Evolutionary conservation across 495 filamentous ascomycete genomes (phyloP).

Genomic region (Chaetomium tenue): DNA sequence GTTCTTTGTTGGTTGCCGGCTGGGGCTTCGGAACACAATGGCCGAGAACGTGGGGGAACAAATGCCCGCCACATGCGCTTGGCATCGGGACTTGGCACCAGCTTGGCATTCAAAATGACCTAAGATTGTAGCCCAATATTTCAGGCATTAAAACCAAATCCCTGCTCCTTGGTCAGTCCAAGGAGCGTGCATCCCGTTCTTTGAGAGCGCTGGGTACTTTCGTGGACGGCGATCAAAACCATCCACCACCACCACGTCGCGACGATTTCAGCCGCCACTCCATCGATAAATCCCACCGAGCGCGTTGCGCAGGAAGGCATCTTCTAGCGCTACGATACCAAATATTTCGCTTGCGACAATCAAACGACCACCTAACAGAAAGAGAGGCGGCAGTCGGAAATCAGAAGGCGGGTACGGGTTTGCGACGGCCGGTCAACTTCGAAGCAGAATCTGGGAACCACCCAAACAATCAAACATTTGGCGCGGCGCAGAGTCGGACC

Average conservation of each 20-base stretch:
- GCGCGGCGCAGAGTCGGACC: constrained; percentile 1
- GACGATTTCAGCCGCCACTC: constrained; percentile 1
- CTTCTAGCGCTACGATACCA: neutral
- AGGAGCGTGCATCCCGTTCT: constrained; percentile 10
- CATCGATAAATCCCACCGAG: neutral
- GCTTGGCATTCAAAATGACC: neutral
- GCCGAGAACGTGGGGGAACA: neutral
- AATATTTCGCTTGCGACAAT: neutral
- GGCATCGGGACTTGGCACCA: no score
- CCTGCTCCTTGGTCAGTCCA: neutral
- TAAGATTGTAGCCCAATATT: neutral
- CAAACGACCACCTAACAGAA: neutral
- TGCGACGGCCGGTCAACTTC: constrained; percentile 2
- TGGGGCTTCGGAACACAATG: neutral
- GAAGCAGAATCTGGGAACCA: neutral
- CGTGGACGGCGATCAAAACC: neutral
- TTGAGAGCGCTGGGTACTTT: neutral
- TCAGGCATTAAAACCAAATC: neutral
- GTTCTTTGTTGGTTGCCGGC: no score
- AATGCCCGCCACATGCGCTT: neutral
- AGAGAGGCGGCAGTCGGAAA: neutral
- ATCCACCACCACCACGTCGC: neutral
- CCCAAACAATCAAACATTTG: neutral
- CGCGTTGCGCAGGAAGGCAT: neutral
- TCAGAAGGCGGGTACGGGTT: neutral